phyloP scores from a whole-genome alignment of 371 early-diverging fungal species.

The Actinomortierella ambigua region DNA sequence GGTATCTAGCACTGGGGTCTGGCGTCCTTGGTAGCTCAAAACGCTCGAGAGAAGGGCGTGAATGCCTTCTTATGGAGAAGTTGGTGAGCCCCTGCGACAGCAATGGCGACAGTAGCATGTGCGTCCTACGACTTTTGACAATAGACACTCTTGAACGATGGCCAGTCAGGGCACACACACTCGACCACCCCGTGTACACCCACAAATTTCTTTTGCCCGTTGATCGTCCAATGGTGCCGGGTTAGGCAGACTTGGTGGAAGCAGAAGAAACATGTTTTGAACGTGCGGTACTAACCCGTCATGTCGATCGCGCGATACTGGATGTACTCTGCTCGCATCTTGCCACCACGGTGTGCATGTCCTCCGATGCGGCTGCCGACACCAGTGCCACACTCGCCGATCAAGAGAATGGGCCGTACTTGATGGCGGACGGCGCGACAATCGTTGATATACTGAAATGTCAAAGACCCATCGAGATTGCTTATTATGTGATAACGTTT shows the following conservation, averaged over 20 bases:
- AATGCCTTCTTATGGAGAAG: not conserved
- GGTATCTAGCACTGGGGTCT: too few species aligned
- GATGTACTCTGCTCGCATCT: slow-evolving; percentile 2
- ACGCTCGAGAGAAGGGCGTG: too few species aligned
- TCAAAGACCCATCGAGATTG: too few species aligned
- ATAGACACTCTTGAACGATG: slow-evolving; percentile 2
- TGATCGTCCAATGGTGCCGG: not conserved
- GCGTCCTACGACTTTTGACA: slow-evolving; percentile 3
- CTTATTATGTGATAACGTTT: too few species aligned
- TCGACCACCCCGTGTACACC: slow-evolving; percentile 2
- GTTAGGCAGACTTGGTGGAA: too few species aligned
- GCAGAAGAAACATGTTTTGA: too few species aligned
- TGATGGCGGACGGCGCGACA: too few species aligned
- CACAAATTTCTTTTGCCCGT: not conserved
- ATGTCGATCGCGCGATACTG: slow-evolving; percentile 6
- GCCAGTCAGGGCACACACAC: slow-evolving; percentile 11
- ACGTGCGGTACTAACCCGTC: slow-evolving; percentile 8
- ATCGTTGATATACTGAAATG: too few species aligned
- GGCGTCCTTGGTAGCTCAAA: too few species aligned
- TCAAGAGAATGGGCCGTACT: too few species aligned
- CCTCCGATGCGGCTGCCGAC: slow-evolving; percentile 8
- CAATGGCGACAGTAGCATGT: slow-evolving; percentile 6
- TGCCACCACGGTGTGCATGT: slow-evolving; percentile 4
- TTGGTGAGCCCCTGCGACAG: not conserved
- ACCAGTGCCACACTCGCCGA: slow-evolving; percentile 10